Evolutionary conservation across 2,329 filamentous ascomycete species (phyloP), one percentile per base, ranked within the genome.

Genomic region (Nothopassalora personata): DNA sequence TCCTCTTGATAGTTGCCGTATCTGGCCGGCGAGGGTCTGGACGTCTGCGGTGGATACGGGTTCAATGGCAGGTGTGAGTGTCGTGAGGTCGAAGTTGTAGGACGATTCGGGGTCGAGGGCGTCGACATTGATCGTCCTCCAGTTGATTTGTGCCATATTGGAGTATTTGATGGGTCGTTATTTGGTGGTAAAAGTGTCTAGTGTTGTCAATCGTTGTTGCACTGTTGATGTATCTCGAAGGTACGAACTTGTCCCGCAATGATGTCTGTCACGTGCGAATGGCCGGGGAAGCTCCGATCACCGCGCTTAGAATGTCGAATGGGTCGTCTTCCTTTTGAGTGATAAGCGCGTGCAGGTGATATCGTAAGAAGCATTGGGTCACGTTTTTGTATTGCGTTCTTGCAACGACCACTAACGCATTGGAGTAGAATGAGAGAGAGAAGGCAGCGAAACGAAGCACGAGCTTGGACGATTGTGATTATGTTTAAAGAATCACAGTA

Each of bases 51-150:
- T 89, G 68, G 83, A 86, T 61, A 89, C 83, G 67, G 92, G 87
- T 66, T 88, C 82, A 59, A 86, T 86, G 47, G 88, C 83, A 36
- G 92, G 90, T 66, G 89, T 86, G 68, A 97, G 85, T 18, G 91
- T 90, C 60, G 87, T 84, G 64, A 90, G 86, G 77, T 95, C 90
- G 79, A 97, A 97, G 83, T 97, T 97, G 76, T 85, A 79, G 66
- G 89, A 85, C 69, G 91, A 94, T 76, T 97, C 92, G 60, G 92
- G 90, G 75, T 94, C 89, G 69, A 96, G 83, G 67, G 88, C 87
- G 74, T 97, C 92, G 75, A 97, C 88, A 82, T 97, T 91, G 82
- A 97, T 94, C 66, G 91, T 96, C 75, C 92, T 90, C 79, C 83
- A 87, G 74, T 87, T 86, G 76, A 83, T 74, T 56, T 73, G 70